Percentiles rank a stretch among this genome's conserved stretches.
Conservation (phyloP, 1,139 yeast species). For the Candida neerlandica region DNA sequence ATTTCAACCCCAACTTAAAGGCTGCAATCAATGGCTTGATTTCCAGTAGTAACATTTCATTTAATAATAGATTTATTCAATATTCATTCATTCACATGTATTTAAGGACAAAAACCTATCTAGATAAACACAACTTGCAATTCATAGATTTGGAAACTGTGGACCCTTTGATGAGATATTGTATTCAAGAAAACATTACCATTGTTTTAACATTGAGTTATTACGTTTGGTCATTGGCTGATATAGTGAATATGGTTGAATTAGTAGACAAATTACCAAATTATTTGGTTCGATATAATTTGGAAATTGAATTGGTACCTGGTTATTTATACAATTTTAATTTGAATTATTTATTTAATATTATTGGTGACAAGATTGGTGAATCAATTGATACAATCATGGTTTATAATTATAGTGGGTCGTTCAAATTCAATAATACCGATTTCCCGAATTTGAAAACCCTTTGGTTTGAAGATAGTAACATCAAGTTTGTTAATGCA, state of each 20-base stretch:
- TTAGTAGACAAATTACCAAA: conserved; percentile 11
- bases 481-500: conserved; percentile 16
- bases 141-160: conserved; percentile 9
- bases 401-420: conserved; percentile 19
- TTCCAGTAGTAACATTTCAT: conserved; percentile 10
- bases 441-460: conserved; percentile 17
- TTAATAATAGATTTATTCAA: conserved; percentile 18
- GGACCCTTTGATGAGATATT: conserved; percentile 10
- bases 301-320: conserved; percentile 28
- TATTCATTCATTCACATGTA: conserved; percentile 20
- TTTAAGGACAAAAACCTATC: conserved; percentile 16
- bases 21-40: conserved; percentile 13
- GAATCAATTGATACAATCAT: conserved; percentile 9
- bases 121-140: conserved; percentile 13
- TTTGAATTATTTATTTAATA: conserved; percentile 15
- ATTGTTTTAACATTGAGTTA: conserved; percentile 21
- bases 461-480: conserved; percentile 24
- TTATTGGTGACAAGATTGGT: conserved; percentile 5
- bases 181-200: conserved; percentile 5
- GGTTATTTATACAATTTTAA: conserved; percentile 20
- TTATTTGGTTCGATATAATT: conserved; percentile 14
- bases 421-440: conserved; percentile 17
- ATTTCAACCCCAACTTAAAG: conserved; percentile 9
- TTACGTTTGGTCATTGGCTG: conserved; percentile 24
- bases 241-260: conserved; percentile 19